Conservation (phyloP, 2,329 filamentous ascomycete species). For the Fusarium solani-melongenae region DNA sequence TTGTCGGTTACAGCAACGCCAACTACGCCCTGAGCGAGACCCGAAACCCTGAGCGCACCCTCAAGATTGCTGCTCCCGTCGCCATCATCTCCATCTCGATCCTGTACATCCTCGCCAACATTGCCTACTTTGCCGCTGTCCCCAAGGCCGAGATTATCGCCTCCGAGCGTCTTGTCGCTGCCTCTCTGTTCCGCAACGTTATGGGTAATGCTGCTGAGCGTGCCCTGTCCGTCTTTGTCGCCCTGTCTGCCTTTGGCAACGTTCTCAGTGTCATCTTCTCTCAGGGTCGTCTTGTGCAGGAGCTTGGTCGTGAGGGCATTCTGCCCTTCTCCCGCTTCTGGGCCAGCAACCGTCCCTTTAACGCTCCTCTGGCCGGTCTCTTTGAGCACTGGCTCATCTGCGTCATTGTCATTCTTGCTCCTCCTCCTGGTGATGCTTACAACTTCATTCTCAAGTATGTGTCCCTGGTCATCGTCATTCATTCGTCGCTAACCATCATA, state of each 20-base stretch:
- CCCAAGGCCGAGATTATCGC: constrained; percentile 64
- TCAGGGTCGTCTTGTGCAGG: constrained; percentile 73
- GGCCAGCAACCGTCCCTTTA: constrained; percentile 73
- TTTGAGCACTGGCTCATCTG: constrained; percentile 74
- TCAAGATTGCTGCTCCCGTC: constrained; percentile 72
- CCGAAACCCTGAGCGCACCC: constrained; percentile 71
- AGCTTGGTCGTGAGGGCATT: constrained; percentile 74
- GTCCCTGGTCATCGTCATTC: too few species aligned
- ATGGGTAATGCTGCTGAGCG: constrained; percentile 65
- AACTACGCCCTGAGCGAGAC: constrained; percentile 75
- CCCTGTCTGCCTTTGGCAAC: constrained; percentile 75
- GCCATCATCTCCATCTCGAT: constrained; percentile 68
- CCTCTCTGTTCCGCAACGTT: constrained; percentile 66
- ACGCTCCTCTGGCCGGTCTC: constrained; percentile 69
- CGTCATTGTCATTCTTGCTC: constrained; percentile 73
- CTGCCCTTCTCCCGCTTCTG: constrained; percentile 71
- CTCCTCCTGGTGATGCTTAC: constrained; percentile 74
- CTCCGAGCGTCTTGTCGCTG: constrained; percentile 63
- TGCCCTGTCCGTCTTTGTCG: constrained; percentile 73
- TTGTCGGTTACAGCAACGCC: constrained; percentile 75
- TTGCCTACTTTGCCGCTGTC: constrained; percentile 73
- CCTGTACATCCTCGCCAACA: constrained; percentile 74
- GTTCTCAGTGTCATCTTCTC: constrained; percentile 76
- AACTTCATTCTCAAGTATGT: constrained; percentile 69
- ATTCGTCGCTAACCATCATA: constrained; percentile 35